A percentile compares a stretch with the other conserved stretches of the same genome.
Evolutionary conservation across 2,329 filamentous ascomycete genomes (phyloP).

Genomic region (Orbilia ellipsospora): DNA sequence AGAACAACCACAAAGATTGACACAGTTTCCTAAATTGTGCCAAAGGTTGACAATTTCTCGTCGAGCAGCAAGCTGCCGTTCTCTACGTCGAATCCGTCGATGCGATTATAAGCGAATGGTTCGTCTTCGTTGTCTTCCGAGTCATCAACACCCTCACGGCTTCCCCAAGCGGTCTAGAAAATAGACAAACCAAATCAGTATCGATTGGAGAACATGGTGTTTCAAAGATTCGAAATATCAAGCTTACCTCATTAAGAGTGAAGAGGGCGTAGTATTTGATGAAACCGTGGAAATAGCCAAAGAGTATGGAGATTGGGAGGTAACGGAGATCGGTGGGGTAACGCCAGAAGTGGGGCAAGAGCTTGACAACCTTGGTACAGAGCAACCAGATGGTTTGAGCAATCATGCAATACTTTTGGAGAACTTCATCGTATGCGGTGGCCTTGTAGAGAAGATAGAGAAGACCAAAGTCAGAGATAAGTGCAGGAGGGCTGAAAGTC

Average conservation of each 20-base stretch:
- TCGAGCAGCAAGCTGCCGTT: constrained; percentile 29
- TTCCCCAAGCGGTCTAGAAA: constrained; percentile 89
- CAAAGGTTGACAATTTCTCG: constrained; percentile 34
- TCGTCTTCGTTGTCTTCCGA: constrained; percentile 71
- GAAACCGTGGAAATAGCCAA: constrained; percentile 90
- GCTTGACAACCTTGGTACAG: constrained; percentile 90
- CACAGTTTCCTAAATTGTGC: constrained; percentile 20
- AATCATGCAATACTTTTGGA: constrained; percentile 70
- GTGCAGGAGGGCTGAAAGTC: constrained; percentile 88
- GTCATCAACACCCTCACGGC: constrained; percentile 87
- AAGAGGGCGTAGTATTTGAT: constrained; percentile 90
- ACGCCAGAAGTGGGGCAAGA: constrained; percentile 84
- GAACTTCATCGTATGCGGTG: constrained; percentile 71
- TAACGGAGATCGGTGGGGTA: constrained; percentile 84
- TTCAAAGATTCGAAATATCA: constrained; percentile 25
- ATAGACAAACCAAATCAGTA: neutral
- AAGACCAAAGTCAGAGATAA: constrained; percentile 79
- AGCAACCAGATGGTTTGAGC: constrained; percentile 79
- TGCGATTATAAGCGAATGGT: constrained; percentile 48
- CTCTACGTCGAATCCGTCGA: constrained; percentile 48
- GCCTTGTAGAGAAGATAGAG: constrained; percentile 76
- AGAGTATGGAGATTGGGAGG: constrained; percentile 84
- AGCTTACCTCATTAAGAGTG: constrained; percentile 82
- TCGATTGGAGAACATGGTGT: constrained; percentile 14
- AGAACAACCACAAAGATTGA: constrained; percentile 11